Percentiles rank a stretch among this genome's conserved stretches.
These are phyloP conservation scores for Eucalyptus caleyi DNA, from an alignment of 345 rosid genomes.

Conservation along the genomic window DNA sequence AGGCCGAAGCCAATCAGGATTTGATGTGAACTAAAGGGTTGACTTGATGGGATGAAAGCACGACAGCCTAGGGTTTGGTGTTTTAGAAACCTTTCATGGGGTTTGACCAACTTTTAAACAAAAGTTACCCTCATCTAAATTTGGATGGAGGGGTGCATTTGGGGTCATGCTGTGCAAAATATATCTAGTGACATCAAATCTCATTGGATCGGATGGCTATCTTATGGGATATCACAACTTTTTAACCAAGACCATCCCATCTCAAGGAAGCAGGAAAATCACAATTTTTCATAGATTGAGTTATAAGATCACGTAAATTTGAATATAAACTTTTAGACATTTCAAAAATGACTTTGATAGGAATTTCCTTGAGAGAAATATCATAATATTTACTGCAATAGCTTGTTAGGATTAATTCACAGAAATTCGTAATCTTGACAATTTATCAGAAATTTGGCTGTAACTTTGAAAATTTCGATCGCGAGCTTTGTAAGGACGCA, in stretches of 20 bases:
- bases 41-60: not conserved
- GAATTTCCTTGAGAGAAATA: not conserved
- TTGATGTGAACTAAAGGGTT: not conserved
- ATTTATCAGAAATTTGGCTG: not conserved
- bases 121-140: not conserved
- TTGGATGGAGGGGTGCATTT: not conserved
- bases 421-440: not conserved
- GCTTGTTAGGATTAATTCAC: not conserved
- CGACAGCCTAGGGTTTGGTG: not conserved
- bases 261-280: not conserved
- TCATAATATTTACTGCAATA: not conserved
- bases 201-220: fast-evolving
- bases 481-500: not conserved
- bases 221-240: not conserved
- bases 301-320: too few species aligned
- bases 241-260: too few species aligned
- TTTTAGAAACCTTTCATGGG: not conserved
- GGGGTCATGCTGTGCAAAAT: not conserved
- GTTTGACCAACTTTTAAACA: not conserved
- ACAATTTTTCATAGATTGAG: not conserved
- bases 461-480: not conserved
- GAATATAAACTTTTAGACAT: fast-evolving
- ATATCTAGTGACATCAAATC: not conserved
- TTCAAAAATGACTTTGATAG: too few species aligned
- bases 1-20: not conserved